Evolutionary conservation across 2,329 filamentous ascomycete species (phyloP).

Genomic region (Endothia cerciana): DNA sequence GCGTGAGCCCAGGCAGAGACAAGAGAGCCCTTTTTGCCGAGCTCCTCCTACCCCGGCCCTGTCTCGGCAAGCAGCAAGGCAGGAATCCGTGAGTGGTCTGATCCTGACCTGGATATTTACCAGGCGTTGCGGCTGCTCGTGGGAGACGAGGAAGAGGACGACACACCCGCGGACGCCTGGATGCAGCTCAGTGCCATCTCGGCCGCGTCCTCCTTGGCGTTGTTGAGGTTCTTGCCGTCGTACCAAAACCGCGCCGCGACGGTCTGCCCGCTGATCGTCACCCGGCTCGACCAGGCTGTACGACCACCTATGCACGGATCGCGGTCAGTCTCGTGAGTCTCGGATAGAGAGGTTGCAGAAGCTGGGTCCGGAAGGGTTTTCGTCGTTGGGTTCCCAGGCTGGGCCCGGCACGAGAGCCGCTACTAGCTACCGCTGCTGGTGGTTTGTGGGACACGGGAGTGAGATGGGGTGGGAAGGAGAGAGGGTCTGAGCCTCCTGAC

Average conservation of each 20-base stretch:
- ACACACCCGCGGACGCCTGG: slow-evolving; percentile 35
- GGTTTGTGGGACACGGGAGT: slow-evolving; percentile 34
- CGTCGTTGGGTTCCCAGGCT: background rate
- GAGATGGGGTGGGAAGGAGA: background rate
- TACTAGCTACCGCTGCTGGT: slow-evolving; percentile 4
- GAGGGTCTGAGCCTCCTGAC: background rate
- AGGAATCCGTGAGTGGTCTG: background rate
- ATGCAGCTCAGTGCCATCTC: slow-evolving; percentile 73
- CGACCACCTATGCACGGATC: slow-evolving; percentile 67
- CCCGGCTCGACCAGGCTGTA: slow-evolving; percentile 86
- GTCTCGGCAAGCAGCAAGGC: background rate
- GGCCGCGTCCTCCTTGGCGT: slow-evolving; percentile 89
- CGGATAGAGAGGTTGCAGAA: background rate
- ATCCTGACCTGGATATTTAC: slow-evolving; percentile 32
- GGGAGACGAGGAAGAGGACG: slow-evolving; percentile 39
- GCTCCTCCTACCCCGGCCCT: background rate
- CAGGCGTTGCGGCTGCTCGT: slow-evolving; percentile 43
- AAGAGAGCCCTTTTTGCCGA: background rate
- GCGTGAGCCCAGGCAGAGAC: background rate
- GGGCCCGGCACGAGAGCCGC: background rate
- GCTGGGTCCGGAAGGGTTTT: background rate
- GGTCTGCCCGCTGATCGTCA: slow-evolving; percentile 68
- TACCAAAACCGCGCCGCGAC: slow-evolving; percentile 87
- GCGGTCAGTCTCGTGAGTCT: slow-evolving; percentile 14
- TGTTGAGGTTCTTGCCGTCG: slow-evolving; percentile 84